phyloP scores from a whole-genome alignment of 139 green algal species.

The Spirogloea muscicola region DNA sequence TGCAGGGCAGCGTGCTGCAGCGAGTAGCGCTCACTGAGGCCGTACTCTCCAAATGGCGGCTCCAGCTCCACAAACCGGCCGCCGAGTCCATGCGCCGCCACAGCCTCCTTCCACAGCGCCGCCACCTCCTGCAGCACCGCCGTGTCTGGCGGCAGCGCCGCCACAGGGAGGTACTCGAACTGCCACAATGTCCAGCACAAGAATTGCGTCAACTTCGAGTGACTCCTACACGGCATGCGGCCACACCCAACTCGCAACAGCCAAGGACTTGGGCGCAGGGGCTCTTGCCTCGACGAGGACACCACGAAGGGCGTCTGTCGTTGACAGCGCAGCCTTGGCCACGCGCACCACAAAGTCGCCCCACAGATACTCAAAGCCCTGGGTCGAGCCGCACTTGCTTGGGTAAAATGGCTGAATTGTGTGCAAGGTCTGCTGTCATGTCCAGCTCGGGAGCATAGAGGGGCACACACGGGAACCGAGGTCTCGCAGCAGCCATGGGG shows the following conservation, averaged over 20 bases:
- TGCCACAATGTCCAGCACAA: neutral
- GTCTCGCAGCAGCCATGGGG: too few relatives aligned
- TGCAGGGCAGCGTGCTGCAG: conserved; percentile 38
- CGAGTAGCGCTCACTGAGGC: conserved; percentile 20
- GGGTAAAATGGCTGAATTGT: too few relatives aligned
- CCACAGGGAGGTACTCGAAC: conserved; percentile 4
- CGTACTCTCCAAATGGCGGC: conserved; percentile 23
- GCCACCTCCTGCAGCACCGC: conserved; percentile 21
- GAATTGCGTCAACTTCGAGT: too few relatives aligned
- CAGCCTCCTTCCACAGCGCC: conserved; percentile 23
- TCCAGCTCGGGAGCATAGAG: too few relatives aligned
- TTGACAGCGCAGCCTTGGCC: conserved; percentile 24
- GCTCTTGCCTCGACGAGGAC: conserved; percentile 26
- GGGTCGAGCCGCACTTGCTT: too few relatives aligned
- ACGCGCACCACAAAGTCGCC: conserved; percentile 32
- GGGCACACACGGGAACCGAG: too few relatives aligned
- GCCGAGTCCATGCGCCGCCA: neutral
- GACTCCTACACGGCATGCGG: too few relatives aligned
- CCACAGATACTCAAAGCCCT: conserved; percentile 37
- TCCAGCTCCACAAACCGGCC: conserved; percentile 34
- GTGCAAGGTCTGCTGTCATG: too few relatives aligned
- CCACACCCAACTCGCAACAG: too few relatives aligned
- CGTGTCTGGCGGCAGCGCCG: neutral
- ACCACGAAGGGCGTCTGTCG: conserved; percentile 20
- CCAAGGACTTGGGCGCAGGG: too few relatives aligned